Conservation (phyloP, 2,329 filamentous ascomycete species). For the Epichloe baconii region DNA sequence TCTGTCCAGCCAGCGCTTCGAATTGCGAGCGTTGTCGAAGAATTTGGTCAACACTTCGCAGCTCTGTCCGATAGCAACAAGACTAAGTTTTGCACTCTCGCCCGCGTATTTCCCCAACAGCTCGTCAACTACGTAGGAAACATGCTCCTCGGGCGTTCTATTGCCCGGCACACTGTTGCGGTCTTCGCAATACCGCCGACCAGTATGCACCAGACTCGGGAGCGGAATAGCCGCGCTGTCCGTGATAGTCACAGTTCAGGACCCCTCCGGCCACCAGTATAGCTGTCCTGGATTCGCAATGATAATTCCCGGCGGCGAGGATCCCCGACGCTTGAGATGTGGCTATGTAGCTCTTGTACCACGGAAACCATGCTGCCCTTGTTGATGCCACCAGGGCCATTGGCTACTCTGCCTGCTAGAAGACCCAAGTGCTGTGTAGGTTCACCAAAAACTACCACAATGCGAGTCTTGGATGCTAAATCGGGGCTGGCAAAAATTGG, state of each 20-base stretch:
- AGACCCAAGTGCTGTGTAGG: conserved; percentile 59
- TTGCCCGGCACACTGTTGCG: conserved; percentile 54
- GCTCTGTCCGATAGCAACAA: conserved; percentile 60
- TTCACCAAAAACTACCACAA: conserved; percentile 67
- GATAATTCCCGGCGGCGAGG: conserved; percentile 44
- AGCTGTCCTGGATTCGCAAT: conserved; percentile 69
- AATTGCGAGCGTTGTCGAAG: conserved; percentile 42
- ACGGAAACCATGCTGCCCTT: conserved; percentile 59
- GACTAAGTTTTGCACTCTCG: conserved; percentile 43
- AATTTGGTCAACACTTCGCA: conserved; percentile 45
- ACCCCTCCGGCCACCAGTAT: conserved; percentile 57
- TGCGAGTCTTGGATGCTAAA: conserved; percentile 18
- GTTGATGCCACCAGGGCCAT: conserved; percentile 51
- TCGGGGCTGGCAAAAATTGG: conserved; percentile 42
- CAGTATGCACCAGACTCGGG: conserved; percentile 46
- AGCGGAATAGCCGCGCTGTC: conserved; percentile 48
- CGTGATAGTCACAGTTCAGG: conserved; percentile 43
- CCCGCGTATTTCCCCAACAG: conserved; percentile 40
- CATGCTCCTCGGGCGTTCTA: conserved; percentile 42
- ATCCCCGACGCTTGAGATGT: conserved; percentile 21
- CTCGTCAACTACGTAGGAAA: conserved; percentile 51
- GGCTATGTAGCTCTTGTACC: conserved; percentile 31
- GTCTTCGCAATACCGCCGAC: conserved; percentile 34
- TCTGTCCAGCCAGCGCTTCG: conserved; percentile 28
- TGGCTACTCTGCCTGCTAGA: conserved; percentile 55